Base-by-base conservation (phyloP, 169 alveolate species). In the Plasmodium gonderi region DNA sequence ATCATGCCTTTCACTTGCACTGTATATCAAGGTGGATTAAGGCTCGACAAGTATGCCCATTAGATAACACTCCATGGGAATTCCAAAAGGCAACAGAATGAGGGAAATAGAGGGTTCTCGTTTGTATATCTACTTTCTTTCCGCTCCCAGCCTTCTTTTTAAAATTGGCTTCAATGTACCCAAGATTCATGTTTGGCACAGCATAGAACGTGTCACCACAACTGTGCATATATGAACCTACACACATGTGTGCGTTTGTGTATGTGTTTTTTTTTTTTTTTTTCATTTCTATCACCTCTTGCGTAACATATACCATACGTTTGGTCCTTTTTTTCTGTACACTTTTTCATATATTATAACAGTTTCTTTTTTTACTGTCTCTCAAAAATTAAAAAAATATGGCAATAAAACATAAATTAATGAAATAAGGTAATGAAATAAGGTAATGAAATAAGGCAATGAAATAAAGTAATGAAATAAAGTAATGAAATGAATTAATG, bases 1-100 rank as follows among this genome's bases (percentile, higher is more conserved):
- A 99, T 94, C 99, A 99, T 92, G 99, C 99, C 60, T 99, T 98
- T 96, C 99, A 99, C 93, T 98, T 98, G 91, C 99, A 99, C 96
- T 99, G 99, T 93, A 98, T 99, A 76, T 98, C 99, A 44, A 97
- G 99, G 96, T 99, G 99, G 99, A 96, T 98, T 49, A 98, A 98
- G 92, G 98, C 99, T 4, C 97, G 99, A 90, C 98, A 98, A 54
- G 99, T 98, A 42, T 99, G 99, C 91, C 99, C 99, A 68, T 95
- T 99, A 45, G 99, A 98, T 92, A 97, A 98, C 93, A 96, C 98
- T 68, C 98, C 97, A 90, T 98, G 99, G 99, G 99, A 97, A 89
- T 98, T 97, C 93, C 98, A 97, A 87, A 96, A 96, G 91, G 95
- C 95, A 64, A 95, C 97, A 14, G 87, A 95, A 67, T 96, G 95